Conservation (phyloP, 768 basidiomycete genomes). For the Amyloporia xantha region DNA sequence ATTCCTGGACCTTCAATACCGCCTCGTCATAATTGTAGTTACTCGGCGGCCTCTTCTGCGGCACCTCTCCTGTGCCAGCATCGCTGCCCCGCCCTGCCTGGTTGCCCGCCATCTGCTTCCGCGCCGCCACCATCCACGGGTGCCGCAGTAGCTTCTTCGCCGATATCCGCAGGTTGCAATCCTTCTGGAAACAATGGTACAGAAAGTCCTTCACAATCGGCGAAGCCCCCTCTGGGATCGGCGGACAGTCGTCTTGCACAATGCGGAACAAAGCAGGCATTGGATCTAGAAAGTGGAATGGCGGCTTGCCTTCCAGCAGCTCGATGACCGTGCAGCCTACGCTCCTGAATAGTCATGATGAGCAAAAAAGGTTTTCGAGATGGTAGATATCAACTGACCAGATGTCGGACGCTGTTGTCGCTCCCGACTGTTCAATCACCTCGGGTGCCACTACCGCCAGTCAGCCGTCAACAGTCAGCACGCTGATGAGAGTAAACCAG, state of each 20-base stretch:
- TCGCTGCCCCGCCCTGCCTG: slow-evolving; percentile 29
- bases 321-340: slow-evolving; percentile 99
- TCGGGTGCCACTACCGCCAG: slow-evolving; percentile 83
- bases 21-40: slow-evolving; percentile 93
- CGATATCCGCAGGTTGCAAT: slow-evolving; percentile 87
- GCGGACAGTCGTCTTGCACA: slow-evolving; percentile 96
- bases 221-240: slow-evolving; percentile 91
- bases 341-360: slow-evolving; percentile 38
- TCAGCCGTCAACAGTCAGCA: neutral
- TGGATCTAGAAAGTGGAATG: slow-evolving; percentile 92
- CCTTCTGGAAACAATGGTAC: slow-evolving; percentile 97
- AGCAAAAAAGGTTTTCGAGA: too few relatives aligned
- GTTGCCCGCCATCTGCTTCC: slow-evolving; percentile 57
- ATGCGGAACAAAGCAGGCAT: slow-evolving; percentile 99
- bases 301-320: slow-evolving; percentile 84
- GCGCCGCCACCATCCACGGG: slow-evolving; percentile 91
- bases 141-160: slow-evolving; percentile 90
- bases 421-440: slow-evolving; percentile 96
- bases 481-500: neutral
- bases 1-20: slow-evolving; percentile 92
- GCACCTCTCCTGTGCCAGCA: slow-evolving; percentile 29
- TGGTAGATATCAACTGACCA: slow-evolving; percentile 66
- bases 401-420: slow-evolving; percentile 95
- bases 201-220: slow-evolving; percentile 96
- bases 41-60: slow-evolving; percentile 44